Percentiles rank a stretch among this genome's conserved stretches.
phyloP scores from a whole-genome alignment of 1,284 basidiomycete species.

The Omphalotus olearius region DNA sequence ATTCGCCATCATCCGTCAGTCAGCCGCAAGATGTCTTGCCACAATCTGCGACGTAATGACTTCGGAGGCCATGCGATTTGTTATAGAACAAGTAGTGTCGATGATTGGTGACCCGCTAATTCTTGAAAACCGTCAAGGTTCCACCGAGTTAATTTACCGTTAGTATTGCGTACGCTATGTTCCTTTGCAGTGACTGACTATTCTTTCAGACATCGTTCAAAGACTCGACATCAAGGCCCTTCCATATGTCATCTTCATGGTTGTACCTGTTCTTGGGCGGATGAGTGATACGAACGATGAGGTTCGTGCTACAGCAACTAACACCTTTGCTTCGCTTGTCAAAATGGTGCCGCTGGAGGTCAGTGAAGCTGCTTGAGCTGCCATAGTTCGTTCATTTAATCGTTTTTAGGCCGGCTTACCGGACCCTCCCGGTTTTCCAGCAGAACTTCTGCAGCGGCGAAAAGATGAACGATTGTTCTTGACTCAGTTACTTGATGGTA shows the following conservation, averaged over 20 bases:
- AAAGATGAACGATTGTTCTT: slow-evolving; percentile 91
- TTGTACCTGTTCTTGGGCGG: slow-evolving; percentile 93
- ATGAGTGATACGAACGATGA: slow-evolving; percentile 97
- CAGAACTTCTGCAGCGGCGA: slow-evolving; percentile 84
- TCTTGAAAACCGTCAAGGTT: slow-evolving; percentile 84
- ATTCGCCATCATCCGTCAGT: slow-evolving; percentile 87
- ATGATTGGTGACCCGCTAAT: slow-evolving; percentile 78
- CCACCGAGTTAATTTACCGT: slow-evolving; percentile 90
- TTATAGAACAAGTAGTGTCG: slow-evolving; percentile 86
- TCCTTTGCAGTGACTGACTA: slow-evolving; percentile 6
- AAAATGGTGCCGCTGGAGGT: slow-evolving; percentile 99
- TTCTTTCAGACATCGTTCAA: slow-evolving; percentile 78
- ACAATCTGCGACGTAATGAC: slow-evolving; percentile 87
- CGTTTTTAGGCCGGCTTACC: slow-evolving; percentile 80
- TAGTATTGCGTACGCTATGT: slow-evolving; percentile 29
- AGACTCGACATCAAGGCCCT: slow-evolving; percentile 91
- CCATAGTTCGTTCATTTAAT: not conserved
- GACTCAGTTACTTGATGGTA: slow-evolving; percentile 90
- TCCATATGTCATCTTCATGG: slow-evolving; percentile 96
- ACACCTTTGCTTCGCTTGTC: slow-evolving; percentile 96
- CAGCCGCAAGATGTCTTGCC: slow-evolving; percentile 84
- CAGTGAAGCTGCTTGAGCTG: slow-evolving; percentile 17
- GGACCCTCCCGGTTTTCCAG: slow-evolving; percentile 90
- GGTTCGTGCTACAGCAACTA: slow-evolving; percentile 89
- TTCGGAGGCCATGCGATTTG: slow-evolving; percentile 80